A percentile compares a stretch with the other conserved stretches of the same genome.
These are phyloP conservation scores for Calocybe indica DNA, from an alignment of 768 basidiomycete species.

Conservation along the genomic window DNA sequence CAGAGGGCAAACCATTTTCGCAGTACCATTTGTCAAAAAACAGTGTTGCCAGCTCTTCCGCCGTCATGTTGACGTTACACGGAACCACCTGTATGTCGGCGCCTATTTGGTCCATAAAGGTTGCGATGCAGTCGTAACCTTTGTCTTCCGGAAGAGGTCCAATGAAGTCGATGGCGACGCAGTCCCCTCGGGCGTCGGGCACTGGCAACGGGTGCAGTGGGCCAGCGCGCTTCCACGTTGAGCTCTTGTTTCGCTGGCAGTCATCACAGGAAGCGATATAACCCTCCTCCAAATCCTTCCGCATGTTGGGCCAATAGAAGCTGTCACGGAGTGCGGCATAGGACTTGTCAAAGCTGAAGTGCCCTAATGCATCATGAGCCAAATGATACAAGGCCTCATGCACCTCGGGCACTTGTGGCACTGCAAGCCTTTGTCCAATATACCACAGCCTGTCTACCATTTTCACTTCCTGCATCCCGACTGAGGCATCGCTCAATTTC, in stretches of 20 bases:
- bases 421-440: too few species aligned
- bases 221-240: slow-evolving; percentile 13
- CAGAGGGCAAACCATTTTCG: slow-evolving; percentile 24
- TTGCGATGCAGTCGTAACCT: slow-evolving; percentile 17
- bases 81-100: slow-evolving; percentile 5
- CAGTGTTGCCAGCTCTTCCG: slow-evolving; percentile 13
- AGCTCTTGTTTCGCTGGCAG: slow-evolving; percentile 26
- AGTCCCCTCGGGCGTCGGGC: slow-evolving; percentile 9
- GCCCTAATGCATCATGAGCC: too few species aligned
- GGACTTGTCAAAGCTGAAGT: too few species aligned
- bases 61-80: slow-evolving; percentile 6
- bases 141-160: slow-evolving; percentile 22
- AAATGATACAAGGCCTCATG: too few species aligned
- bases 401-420: too few species aligned
- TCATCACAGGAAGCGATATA: slow-evolving; percentile 2
- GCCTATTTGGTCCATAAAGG: slow-evolving; percentile 12
- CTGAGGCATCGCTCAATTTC: too few species aligned
- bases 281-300: too few species aligned
- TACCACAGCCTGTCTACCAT: too few species aligned
- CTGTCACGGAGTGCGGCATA: too few species aligned
- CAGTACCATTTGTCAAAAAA: slow-evolving; percentile 22
- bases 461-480: too few species aligned
- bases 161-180: slow-evolving; percentile 23
- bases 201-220: slow-evolving; percentile 18
- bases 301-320: too few species aligned